Percentiles rank a stretch among this genome's conserved stretches.
phyloP scores from a whole-genome alignment of 2,329 filamentous ascomycete genomes.

The Ophiostoma triangulosporum region DNA sequence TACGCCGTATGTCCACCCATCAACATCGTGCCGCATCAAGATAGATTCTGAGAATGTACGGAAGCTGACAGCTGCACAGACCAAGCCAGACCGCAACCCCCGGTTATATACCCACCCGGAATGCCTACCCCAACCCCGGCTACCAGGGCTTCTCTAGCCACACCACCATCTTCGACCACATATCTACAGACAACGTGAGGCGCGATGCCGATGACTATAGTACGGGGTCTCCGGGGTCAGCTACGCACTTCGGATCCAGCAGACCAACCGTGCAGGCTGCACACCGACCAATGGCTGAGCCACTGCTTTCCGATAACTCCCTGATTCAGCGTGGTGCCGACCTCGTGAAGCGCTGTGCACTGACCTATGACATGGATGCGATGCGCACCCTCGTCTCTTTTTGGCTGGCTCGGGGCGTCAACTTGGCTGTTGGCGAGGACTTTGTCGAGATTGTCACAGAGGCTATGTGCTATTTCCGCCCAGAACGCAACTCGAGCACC shows the following conservation, averaged over 20 bases:
- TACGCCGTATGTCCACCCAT: background rate
- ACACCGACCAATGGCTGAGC: background rate
- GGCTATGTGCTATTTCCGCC: background rate
- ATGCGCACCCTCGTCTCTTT: background rate
- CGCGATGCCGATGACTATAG: background rate
- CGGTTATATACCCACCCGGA: background rate
- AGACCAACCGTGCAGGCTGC: background rate
- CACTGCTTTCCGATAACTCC: background rate
- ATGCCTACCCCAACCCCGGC: background rate
- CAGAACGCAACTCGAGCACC: background rate
- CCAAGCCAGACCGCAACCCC: background rate
- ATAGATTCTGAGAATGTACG: background rate
- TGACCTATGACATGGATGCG: background rate
- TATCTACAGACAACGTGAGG: background rate
- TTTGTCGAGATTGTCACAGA: background rate
- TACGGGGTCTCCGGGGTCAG: background rate
- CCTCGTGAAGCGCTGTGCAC: background rate
- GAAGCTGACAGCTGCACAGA: background rate
- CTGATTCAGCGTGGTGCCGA: background rate
- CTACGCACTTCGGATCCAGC: background rate
- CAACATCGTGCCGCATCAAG: background rate
- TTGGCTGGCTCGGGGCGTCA: slow-evolving; percentile 1
- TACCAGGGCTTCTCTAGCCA: slow-evolving; percentile 1
- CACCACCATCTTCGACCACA: background rate
- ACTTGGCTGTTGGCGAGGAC: background rate